Base-by-base conservation (phyloP, 257 asterid species). In the Solanum sejunctum region DNA sequence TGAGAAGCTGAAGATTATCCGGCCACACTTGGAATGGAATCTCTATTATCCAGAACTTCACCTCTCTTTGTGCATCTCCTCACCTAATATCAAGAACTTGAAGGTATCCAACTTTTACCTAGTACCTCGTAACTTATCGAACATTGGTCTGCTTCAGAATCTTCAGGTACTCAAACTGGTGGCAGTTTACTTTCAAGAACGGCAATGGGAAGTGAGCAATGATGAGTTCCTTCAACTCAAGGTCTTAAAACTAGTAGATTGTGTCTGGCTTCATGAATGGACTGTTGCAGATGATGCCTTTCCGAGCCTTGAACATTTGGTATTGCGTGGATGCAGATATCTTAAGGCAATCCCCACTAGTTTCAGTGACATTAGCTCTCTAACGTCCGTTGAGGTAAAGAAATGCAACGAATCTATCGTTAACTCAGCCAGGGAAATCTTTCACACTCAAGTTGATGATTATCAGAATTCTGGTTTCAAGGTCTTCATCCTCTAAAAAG, bases 131-230 rank as follows among this genome's bases (percentile, higher is more conserved):
- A 41, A 52, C 8, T 72, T 83, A 15, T 63, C 84, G n/a, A 49
- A 10, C 3, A 83, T 86, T 17, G 84, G 84, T 18, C 8, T 3
- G 3, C 84, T 86, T 41, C 86, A 72, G 0, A 51, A 73, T 8
- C 81, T 83, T 51, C 86, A 82, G 49, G 88, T 82, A 23, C 85
- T 86, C 36, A 82, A 82, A 51, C 28, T 73, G 23, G 36, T 6
- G 10, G 4, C 2, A 13, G 36, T 73, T 13, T 12, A 26, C 4
- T 73, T 73, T 73, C 10, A 73, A 12, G 17, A 26, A 4, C 15
- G 71, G 36, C 15, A 21, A 21, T 73, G 81, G 81, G 18, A 73
- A 73, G 81, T 73, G 21, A 8, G 60, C 43, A 16, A 45, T 47
- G 43, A 10, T 1, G 81, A 73, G 58, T 73, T 73, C 81, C 60